phyloP scores from a whole-genome alignment of 163 green algal genomes.

The Trebouxiophyceae sp. region DNA sequence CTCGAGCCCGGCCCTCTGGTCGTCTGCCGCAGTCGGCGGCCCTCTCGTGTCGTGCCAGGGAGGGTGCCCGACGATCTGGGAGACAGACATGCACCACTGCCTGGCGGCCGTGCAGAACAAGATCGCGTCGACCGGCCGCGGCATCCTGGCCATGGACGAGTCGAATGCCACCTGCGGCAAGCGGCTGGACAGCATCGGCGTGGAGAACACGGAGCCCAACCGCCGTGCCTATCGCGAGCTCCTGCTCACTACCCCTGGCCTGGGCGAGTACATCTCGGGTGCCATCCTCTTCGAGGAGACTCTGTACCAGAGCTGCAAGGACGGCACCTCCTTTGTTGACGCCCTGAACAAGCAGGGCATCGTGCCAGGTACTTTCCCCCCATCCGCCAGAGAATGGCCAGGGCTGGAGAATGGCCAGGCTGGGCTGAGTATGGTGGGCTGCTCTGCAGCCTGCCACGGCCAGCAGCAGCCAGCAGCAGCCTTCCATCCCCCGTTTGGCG shows the following conservation, averaged over 20 bases:
- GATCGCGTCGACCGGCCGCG: constrained; percentile 76
- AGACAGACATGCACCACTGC: no score
- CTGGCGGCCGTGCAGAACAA: constrained; percentile 71
- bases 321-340: constrained; percentile 83
- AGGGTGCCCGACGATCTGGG: no score
- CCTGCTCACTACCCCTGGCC: constrained; percentile 74
- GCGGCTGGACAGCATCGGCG: constrained; percentile 93
- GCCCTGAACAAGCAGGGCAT: constrained; percentile 73
- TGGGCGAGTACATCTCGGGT: constrained; percentile 89
- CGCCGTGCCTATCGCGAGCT: constrained; percentile 95
- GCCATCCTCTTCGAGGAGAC: constrained; percentile 99
- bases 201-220: constrained; percentile 99
- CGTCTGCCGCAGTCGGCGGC: neutral
- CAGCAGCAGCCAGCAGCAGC: no score
- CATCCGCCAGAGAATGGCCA: no score
- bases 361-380: constrained; percentile 42
- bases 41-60: neutral
- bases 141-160: constrained; percentile 99
- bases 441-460: no score
- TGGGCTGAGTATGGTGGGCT: no score
- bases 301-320: constrained; percentile 86
- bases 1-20: neutral
- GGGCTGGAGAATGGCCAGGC: no score
- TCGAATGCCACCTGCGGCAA: constrained; percentile 99
- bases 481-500: no score